A percentile compares a stretch with the other conserved stretches of the same genome.
These are phyloP conservation scores for Penicillium sp. DNA, from an alignment of 2,329 filamentous ascomycete genomes.

Conservation along the genomic window DNA sequence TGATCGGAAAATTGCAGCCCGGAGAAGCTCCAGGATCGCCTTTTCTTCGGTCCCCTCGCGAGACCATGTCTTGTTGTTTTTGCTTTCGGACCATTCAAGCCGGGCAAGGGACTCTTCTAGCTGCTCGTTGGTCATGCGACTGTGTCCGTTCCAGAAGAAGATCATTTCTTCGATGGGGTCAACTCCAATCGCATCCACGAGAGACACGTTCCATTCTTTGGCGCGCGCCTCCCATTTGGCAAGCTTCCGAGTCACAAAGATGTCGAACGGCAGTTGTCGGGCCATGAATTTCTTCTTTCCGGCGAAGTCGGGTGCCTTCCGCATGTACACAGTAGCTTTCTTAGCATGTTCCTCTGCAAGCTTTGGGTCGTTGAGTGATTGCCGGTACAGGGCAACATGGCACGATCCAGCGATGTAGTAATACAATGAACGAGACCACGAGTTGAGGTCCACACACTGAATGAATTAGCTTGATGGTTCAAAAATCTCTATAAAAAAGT, in stretches of 20 bases:
- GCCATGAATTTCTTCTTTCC: slow-evolving; percentile 91
- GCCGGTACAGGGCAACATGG: slow-evolving; percentile 77
- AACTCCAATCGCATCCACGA: slow-evolving; percentile 78
- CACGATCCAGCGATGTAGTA: slow-evolving; percentile 81
- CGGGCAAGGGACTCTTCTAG: slow-evolving; percentile 62
- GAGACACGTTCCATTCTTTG: slow-evolving; percentile 62
- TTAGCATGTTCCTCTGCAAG: slow-evolving; percentile 59
- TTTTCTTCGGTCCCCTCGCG: slow-evolving; percentile 59
- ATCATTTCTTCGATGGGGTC: slow-evolving; percentile 87
- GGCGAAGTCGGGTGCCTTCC: slow-evolving; percentile 68
- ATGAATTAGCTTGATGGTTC: slow-evolving; percentile 6
- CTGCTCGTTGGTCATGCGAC: slow-evolving; percentile 69
- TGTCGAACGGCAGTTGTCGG: slow-evolving; percentile 82
- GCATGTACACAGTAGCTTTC: slow-evolving; percentile 68
- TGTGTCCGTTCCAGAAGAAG: slow-evolving; percentile 88
- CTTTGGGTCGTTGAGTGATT: slow-evolving; percentile 32
- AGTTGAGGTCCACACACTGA: slow-evolving; percentile 74
- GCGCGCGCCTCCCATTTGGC: slow-evolving; percentile 83
- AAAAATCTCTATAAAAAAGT: slow-evolving; percentile 7
- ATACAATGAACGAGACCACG: slow-evolving; percentile 88
- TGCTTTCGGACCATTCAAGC: slow-evolving; percentile 68
- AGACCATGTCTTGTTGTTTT: slow-evolving; percentile 54
- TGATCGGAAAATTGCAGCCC: slow-evolving; percentile 65
- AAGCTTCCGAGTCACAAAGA: slow-evolving; percentile 79
- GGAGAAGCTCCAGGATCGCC: slow-evolving; percentile 66